Evolutionary conservation across 176 grass and related monocot species (phyloP).

Genomic region (Guadua angustifolia): DNA sequence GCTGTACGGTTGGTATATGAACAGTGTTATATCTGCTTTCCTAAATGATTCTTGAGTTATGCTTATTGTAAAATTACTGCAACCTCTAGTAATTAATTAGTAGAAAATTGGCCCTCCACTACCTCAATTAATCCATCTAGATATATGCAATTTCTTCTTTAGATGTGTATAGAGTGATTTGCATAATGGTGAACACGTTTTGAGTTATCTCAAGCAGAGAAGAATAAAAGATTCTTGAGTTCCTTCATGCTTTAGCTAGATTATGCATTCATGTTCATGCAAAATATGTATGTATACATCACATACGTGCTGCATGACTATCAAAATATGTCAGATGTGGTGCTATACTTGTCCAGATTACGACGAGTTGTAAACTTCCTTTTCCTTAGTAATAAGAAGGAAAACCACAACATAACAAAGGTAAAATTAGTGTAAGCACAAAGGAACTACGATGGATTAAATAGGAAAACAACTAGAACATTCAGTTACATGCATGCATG

Average conservation of each 20-base stretch:
- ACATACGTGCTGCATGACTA: background rate
- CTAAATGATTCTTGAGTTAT: background rate
- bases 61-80: background rate
- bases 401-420: background rate
- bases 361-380: background rate
- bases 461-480: background rate
- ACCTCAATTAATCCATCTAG: background rate
- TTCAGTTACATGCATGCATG: background rate
- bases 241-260: constrained; percentile 3
- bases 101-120: background rate
- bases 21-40: background rate
- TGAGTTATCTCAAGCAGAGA: background rate
- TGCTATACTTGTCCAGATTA: background rate
- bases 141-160: constrained; percentile 1
- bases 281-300: background rate
- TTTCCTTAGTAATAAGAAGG: background rate
- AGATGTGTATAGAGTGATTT: background rate
- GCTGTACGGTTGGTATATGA: background rate
- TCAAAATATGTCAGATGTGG: background rate
- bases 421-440: background rate
- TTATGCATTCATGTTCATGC: background rate
- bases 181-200: background rate
- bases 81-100: background rate
- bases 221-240: background rate
- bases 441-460: background rate